Evolutionary conservation across 805 yeast genomes (phyloP), one percentile per base, ranked within the genome.

Genomic region (Pichia kluyveri): DNA sequence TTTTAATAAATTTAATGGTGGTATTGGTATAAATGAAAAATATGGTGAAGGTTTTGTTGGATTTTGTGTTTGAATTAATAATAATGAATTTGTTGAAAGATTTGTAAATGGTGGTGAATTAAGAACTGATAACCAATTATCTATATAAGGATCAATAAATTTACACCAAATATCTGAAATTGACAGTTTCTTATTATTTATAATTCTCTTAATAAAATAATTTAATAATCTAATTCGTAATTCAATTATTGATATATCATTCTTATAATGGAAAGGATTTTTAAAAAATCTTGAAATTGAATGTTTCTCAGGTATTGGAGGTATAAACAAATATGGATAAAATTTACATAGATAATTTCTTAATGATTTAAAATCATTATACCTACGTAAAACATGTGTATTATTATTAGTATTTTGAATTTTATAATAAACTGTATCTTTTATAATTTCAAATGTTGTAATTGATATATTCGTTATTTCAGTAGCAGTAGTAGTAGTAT

Each of bases 271-370:
- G 40, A 66, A 60, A 2, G 69, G 69, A 43, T 60, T 59, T 28
- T 55, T 55, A 18, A 67, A 50, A 18, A 65, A 51, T 38, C 58
- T 53, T 41, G 76, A 65, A 15, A 78, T 54, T 2, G 81, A 72
- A 52, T 85, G 93, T 59, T 85, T 86, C 60, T 83, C 85, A 0
- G 99, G 99, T n/a, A 93, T 87, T 0, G 97, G 96, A 4, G 99
- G 98, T 10, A 93, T 79, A 11, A 93, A 77, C n/a, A 86, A 66
- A 6, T 95, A 80, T 5, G 98, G 99, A 57, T 84, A 83, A 46
- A 90, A 70, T 54, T 81, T 79, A 2, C 79, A 69, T 34, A 93
- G 68, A 5, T 82, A 76, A 30, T 79, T 80, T 48, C 96, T 72
- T 37, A 93, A 71, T 38, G 90, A 80, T 56, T 82, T 95, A 60